Evolutionary conservation across 2,329 filamentous ascomycete genomes (phyloP), one percentile per base, ranked within the genome.

Genomic region (Sporothrix sp.): DNA sequence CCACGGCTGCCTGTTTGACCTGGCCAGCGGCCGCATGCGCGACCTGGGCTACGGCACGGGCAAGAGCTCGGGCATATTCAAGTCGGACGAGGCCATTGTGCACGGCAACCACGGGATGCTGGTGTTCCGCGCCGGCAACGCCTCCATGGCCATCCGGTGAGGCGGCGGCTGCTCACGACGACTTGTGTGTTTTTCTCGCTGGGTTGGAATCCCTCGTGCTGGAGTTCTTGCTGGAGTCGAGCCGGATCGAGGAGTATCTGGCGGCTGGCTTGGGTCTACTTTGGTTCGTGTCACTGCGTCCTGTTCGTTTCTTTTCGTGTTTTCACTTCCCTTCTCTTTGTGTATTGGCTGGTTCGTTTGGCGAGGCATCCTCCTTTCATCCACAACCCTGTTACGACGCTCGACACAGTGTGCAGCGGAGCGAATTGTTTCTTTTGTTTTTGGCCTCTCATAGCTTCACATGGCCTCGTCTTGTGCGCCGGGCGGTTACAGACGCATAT

Each of bases 1-100:
- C 6, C 86, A 93, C 64, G 87, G 86, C n/a, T 73, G 82, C 48
- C 71, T 94, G 13, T 91, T 87, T 63, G 82, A 93, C 57, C 67
- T 79, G 47, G 66, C 59, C 6, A 66, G 61, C 18, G 76, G 76
- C 11, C 68, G 68, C 53, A 64, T 79, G 47, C 63, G 65, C 35
- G 72, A 79, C 58, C 61, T 79, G 3, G 69, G 71, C 18, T 59
- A 70, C 45, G 73, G 75, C 40, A 73, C 66, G 16, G 55, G 53
- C 25, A 57, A 61, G 52, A 49, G 46, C 27, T 50, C 51, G n/a
- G 56, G 48, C 14, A 52, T 51, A 33, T 51, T 51, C 35, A 52
- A 55, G 47, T 42, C 28, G 5, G 20, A 58, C 11, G 59, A 61
- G 20, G 65, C 68, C n/a, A 59, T 72, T 23, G 67, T 75, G 23